A percentile compares a stretch with the other conserved stretches of the same genome.
Evolutionary conservation across 371 early-diverging fungal genomes (phyloP).

Genomic region (Gilbertella persicaria): DNA sequence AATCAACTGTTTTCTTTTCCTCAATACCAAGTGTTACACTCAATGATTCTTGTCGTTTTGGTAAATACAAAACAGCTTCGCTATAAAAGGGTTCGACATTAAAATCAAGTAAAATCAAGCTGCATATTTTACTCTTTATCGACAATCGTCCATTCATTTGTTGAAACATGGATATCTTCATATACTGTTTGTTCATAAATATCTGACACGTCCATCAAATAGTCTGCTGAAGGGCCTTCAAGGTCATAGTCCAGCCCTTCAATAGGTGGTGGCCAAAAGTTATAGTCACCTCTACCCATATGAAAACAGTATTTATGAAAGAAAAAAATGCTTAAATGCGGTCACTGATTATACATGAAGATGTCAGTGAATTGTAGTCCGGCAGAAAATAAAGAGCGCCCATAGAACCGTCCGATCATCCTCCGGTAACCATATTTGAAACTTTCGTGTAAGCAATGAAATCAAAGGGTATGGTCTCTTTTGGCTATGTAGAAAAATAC

Average conservation of each 20-base stretch:
- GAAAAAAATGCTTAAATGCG: too few species aligned
- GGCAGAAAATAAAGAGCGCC: too few species aligned
- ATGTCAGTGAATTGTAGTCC: too few species aligned
- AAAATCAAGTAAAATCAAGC: not conserved
- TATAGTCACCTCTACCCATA: not conserved
- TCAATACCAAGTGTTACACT: slow-evolving; percentile 18
- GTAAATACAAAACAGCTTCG: slow-evolving; percentile 23
- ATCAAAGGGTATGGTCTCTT: too few species aligned
- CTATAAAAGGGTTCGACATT: slow-evolving; percentile 3
- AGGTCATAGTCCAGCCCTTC: slow-evolving; percentile 4
- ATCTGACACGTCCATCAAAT: slow-evolving; percentile 11
- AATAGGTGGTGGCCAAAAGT: not conserved
- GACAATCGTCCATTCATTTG: slow-evolving; percentile 15
- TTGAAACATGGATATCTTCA: slow-evolving; percentile 12
- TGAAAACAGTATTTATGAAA: too few species aligned
- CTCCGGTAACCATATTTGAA: too few species aligned
- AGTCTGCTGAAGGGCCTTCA: slow-evolving; percentile 16
- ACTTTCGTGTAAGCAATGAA: too few species aligned
- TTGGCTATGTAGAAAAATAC: too few species aligned
- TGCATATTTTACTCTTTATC: slow-evolving; percentile 8
- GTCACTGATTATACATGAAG: too few species aligned
- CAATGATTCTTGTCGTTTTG: slow-evolving; percentile 1
- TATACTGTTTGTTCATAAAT: slow-evolving; percentile 12
- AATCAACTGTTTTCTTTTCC: not conserved
- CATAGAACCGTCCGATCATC: too few species aligned